Conservation (phyloP, 495 filamentous ascomycete genomes). For the Durotheca rogersii region DNA sequence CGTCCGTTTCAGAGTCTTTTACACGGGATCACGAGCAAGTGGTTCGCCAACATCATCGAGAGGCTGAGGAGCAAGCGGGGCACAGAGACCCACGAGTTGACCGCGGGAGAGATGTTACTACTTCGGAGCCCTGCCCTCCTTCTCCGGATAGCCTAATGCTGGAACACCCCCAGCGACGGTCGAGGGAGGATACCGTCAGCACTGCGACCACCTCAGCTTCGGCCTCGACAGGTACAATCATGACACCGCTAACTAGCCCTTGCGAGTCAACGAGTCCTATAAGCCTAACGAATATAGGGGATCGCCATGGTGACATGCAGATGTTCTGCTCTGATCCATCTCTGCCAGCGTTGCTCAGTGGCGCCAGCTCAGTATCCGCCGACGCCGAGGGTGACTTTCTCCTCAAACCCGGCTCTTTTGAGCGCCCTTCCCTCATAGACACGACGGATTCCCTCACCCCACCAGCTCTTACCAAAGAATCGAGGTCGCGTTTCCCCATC, state of each 20-base stretch:
- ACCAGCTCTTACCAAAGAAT: slow-evolving; percentile 49
- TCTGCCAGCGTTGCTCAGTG: slow-evolving; percentile 71
- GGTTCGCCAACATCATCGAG: slow-evolving; percentile 26
- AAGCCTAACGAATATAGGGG: slow-evolving; percentile 54
- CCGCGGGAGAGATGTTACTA: slow-evolving; percentile 20
- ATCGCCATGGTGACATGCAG: slow-evolving; percentile 55
- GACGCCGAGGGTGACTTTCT: slow-evolving; percentile 58
- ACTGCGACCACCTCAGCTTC: slow-evolving; percentile 50
- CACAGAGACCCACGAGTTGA: slow-evolving; percentile 18
- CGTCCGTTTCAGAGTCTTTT: slow-evolving; percentile 34
- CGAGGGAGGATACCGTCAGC: slow-evolving; percentile 39
- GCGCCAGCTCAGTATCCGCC: slow-evolving; percentile 76
- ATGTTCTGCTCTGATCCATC: slow-evolving; percentile 73
- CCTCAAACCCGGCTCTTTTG: slow-evolving; percentile 47
- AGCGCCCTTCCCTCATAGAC: slow-evolving; percentile 42
- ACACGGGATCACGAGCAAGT: slow-evolving; percentile 32
- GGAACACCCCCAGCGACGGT: slow-evolving; percentile 29
- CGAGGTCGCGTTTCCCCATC: slow-evolving; percentile 43
- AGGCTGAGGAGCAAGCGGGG: slow-evolving; percentile 24
- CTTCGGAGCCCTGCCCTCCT: slow-evolving; percentile 43
- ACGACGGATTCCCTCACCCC: slow-evolving; percentile 57
- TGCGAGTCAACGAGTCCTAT: slow-evolving; percentile 58
- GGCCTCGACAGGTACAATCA: slow-evolving; percentile 43
- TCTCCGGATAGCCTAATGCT: slow-evolving; percentile 48
- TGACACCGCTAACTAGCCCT: slow-evolving; percentile 50